A percentile compares a stretch with the other conserved stretches of the same genome.
Evolutionary conservation across 345 rosid species (phyloP).

Genomic region (Sisymbrium altissimum): DNA sequence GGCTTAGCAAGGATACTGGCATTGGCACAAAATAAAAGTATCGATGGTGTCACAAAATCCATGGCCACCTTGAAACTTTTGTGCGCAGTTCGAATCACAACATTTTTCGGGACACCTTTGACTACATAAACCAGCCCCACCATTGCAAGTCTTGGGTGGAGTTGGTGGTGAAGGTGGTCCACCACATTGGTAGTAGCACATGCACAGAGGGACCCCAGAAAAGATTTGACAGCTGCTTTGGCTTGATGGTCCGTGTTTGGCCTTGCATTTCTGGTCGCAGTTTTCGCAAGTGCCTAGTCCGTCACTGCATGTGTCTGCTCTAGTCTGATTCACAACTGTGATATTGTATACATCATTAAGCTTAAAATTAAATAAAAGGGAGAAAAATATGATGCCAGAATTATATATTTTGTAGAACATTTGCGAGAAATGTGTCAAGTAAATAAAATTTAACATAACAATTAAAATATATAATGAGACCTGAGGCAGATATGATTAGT

Average conservation of each 20-base stretch:
- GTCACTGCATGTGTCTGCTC: not conserved
- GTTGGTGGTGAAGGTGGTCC: not conserved
- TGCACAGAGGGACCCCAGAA: not conserved
- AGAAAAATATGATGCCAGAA: not conserved
- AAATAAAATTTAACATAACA: not conserved
- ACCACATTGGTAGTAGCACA: not conserved
- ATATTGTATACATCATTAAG: not conserved
- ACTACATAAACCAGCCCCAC: constrained; percentile 17
- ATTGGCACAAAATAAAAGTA: constrained; percentile 16
- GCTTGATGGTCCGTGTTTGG: constrained; percentile 25
- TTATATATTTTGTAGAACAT: not conserved
- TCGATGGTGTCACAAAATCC: constrained; percentile 23
- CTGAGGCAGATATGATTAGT: constrained; percentile 11
- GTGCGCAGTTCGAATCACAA: constrained; percentile 8
- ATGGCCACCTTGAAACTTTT: not conserved
- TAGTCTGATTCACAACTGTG: constrained; percentile 1
- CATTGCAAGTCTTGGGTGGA: not conserved
- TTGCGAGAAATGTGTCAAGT: not conserved
- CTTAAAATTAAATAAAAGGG: not conserved
- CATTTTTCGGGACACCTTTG: not conserved
- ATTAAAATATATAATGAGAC: not conserved
- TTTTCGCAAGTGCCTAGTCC: constrained; percentile 11
- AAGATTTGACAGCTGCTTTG: not conserved
- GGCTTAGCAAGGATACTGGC: constrained; percentile 21
- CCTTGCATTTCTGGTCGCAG: constrained; percentile 19